Base-by-base conservation (phyloP, 306 rosid species). In the Quercus engelmannii region DNA sequence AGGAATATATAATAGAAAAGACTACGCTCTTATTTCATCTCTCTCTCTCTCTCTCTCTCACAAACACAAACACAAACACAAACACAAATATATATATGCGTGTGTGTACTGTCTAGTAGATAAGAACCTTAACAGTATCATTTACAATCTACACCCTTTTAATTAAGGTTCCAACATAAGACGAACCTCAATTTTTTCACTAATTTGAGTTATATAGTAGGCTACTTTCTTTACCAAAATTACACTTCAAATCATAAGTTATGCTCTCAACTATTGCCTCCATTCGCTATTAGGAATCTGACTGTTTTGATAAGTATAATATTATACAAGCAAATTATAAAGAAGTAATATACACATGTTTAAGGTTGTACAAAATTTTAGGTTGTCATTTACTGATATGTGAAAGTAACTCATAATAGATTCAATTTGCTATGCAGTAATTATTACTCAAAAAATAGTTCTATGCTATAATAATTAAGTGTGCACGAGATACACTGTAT, bases 401-500 rank as follows among this genome's bases (percentile, higher is more conserved):
- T 4, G 52, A n/a, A 35, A 68, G 71, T 67, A 67, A 4, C 21
- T 33, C 52, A 68, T n/a, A 33, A 68, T 35, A 33, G 72, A 35
- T 67, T 19, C 14, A 67, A 19, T 67, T 35, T 35, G 20, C 25
- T 19, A 35, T 33, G 19, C 46, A 26, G 41, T 28, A 5, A 28
- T 63, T 19, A 71, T 23, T 31, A 55, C 2, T 35, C 57, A 33
- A 55, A 69, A 5, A n/a, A 56, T 65, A 64, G 21, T 10, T 31
- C 46, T n/a, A n/a, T 18, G 31, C 55, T 78, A 25, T 26, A 41
- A 67, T 28, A 69, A 74, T 25, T 41, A 71, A 76, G 73, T 83
- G 85, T 77, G 88, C 88, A 84, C 88, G 87, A 83, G 82, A 78
- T 72, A 80, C 87, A 82, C 80, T 71, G 79, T 71, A 21, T 18